These are phyloP conservation scores for Sarcodon sp. DNA, from an alignment of 768 basidiomycete genomes.

Conservation along the genomic window DNA sequence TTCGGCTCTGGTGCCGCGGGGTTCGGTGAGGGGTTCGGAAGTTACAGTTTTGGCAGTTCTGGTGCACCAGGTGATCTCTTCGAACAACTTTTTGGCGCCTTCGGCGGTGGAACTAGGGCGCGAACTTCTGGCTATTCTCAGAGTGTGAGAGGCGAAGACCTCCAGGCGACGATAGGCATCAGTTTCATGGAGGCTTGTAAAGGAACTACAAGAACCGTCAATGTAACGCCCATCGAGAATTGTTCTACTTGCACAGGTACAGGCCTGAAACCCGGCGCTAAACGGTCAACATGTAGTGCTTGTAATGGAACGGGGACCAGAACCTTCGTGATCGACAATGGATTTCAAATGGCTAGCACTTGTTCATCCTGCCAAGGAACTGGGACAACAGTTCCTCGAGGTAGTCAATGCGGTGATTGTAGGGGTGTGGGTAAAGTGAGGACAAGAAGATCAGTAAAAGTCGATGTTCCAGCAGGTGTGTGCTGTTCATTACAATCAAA, in stretches of 20 bases:
- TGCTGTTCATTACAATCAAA: slow-evolving; percentile 5
- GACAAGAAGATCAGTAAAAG: slow-evolving; percentile 59
- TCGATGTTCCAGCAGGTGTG: slow-evolving; percentile 81
- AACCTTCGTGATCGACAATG: slow-evolving; percentile 83
- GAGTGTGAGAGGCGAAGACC: slow-evolving; percentile 56
- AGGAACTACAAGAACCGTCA: slow-evolving; percentile 66
- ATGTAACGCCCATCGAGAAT: slow-evolving; percentile 68
- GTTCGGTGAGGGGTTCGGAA: slow-evolving; percentile 18
- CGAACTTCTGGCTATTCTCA: slow-evolving; percentile 27
- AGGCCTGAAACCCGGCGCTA: slow-evolving; percentile 79
- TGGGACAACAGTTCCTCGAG: slow-evolving; percentile 70
- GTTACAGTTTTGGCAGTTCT: slow-evolving; percentile 35
- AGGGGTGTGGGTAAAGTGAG: slow-evolving; percentile 83
- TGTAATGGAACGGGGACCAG: slow-evolving; percentile 83
- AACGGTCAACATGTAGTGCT: slow-evolving; percentile 62
- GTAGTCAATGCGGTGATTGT: slow-evolving; percentile 68
- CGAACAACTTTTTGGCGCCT: slow-evolving; percentile 72
- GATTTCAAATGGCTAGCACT: slow-evolving; percentile 94
- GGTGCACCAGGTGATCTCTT: slow-evolving; percentile 65
- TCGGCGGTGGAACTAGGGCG: slow-evolving; percentile 37
- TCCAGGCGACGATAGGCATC: slow-evolving; percentile 66
- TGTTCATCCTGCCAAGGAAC: slow-evolving; percentile 74
- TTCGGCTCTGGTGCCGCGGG: slow-evolving; percentile 20
- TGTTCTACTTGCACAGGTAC: slow-evolving; percentile 77
- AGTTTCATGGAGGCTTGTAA: slow-evolving; percentile 93